These are phyloP conservation scores for Colletotrichum falcatum DNA, from an alignment of 2,329 filamentous ascomycete genomes.

Conservation along the genomic window DNA sequence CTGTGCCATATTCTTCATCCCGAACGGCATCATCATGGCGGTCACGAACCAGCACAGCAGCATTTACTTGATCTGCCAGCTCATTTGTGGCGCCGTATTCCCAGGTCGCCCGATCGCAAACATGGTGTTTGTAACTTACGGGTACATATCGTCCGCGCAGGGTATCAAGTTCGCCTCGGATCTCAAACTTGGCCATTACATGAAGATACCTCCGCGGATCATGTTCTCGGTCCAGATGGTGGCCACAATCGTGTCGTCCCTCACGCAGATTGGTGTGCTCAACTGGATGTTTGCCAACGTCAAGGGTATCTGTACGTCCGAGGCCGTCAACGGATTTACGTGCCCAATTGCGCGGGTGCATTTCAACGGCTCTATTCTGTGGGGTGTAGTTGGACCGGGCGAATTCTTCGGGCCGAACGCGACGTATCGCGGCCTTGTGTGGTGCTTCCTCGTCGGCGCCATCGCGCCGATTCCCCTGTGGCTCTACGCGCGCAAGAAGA, in stretches of 20 bases:
- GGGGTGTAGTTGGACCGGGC: constrained; percentile 86
- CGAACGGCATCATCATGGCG: constrained; percentile 92
- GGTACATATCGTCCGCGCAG: constrained; percentile 89
- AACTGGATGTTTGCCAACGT: constrained; percentile 92
- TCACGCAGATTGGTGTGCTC: constrained; percentile 85
- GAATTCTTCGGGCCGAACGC: constrained; percentile 85
- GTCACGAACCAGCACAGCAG: constrained; percentile 91
- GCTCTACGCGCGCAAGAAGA: constrained; percentile 72
- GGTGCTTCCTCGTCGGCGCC: constrained; percentile 84
- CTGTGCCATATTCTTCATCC: constrained; percentile 85
- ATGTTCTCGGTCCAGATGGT: constrained; percentile 83
- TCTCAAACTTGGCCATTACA: constrained; percentile 88
- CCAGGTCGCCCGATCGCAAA: constrained; percentile 89
- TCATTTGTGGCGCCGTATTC: constrained; percentile 85
- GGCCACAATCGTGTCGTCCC: constrained; percentile 79
- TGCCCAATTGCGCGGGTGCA: constrained; percentile 89
- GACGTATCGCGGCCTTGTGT: constrained; percentile 81
- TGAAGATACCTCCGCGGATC: constrained; percentile 86
- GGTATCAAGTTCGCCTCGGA: constrained; percentile 91
- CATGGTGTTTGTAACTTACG: constrained; percentile 94
- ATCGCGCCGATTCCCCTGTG: constrained; percentile 80
- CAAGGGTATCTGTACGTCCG: constrained; percentile 79
- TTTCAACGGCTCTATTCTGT: constrained; percentile 90
- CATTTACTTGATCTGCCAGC: constrained; percentile 87
- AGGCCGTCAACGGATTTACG: constrained; percentile 88